Conservation (phyloP, 1,139 yeast genomes). For the Suhomyces chickasaworum region DNA sequence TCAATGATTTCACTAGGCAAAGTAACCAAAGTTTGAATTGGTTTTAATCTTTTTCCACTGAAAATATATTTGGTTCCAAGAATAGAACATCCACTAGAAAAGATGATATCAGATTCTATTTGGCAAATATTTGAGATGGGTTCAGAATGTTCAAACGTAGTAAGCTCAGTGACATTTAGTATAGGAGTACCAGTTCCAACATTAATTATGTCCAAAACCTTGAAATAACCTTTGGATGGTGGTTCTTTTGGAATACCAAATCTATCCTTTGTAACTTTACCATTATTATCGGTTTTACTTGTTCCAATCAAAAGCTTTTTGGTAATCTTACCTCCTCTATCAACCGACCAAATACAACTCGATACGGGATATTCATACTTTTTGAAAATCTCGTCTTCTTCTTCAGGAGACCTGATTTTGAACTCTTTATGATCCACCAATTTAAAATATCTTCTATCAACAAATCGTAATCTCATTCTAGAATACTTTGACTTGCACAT, state of each 20-base stretch:
- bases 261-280: not conserved
- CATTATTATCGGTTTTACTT: conserved; percentile 16
- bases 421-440: conserved; percentile 13
- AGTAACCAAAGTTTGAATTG: conserved; percentile 27
- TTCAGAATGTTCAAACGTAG: conserved; percentile 35
- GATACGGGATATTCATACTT: conserved; percentile 40
- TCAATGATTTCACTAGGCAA: conserved; percentile 43
- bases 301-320: conserved; percentile 49
- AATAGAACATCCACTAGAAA: conserved; percentile 36
- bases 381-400: conserved; percentile 28
- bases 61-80: conserved; percentile 43
- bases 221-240: conserved; percentile 35
- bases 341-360: conserved; percentile 38
- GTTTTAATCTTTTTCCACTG: conserved; percentile 39
- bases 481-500: conserved; percentile 36
- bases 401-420: conserved; percentile 22
- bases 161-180: conserved; percentile 36
- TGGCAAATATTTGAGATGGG: conserved; percentile 45
- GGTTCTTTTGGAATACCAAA: conserved; percentile 6
- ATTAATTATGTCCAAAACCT: conserved; percentile 44
- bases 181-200: conserved; percentile 21
- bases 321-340: conserved; percentile 36
- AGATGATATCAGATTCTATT: conserved; percentile 35
- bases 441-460: conserved; percentile 36
- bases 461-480: conserved; percentile 30